Conservation (phyloP, 2,329 filamentous ascomycete genomes). For the Cladophialophora carrionii region DNA sequence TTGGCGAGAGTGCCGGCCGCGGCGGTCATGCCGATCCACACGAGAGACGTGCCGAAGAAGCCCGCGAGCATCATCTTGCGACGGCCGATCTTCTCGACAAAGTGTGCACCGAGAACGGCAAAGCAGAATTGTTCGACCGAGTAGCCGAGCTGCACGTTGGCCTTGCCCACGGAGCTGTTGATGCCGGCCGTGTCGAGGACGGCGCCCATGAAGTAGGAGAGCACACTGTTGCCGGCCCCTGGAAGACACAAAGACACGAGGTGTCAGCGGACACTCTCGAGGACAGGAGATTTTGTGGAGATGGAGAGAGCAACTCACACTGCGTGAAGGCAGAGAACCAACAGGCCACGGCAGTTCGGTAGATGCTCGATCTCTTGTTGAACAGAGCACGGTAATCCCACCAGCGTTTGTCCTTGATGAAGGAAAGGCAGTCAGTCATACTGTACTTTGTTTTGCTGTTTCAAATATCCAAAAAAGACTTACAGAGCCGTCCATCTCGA, state of each 20-base stretch:
- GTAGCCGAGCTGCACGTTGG: conserved; percentile 60
- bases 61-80: conserved; percentile 60
- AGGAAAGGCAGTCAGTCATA: conserved; percentile 4
- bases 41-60: conserved; percentile 53
- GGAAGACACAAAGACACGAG: conserved; percentile 4
- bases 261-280: background rate
- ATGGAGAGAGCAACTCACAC: conserved; percentile 36
- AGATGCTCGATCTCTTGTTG: conserved; percentile 52
- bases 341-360: conserved; percentile 57
- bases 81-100: conserved; percentile 63
- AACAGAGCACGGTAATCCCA: conserved; percentile 60
- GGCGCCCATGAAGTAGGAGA: conserved; percentile 61
- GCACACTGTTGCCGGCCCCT: conserved; percentile 41
- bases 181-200: conserved; percentile 59
- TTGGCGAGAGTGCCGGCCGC: conserved; percentile 47
- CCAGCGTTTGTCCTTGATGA: conserved; percentile 43
- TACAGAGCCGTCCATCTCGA: conserved; percentile 41
- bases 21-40: conserved; percentile 58
- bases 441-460: background rate
- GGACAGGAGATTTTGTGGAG: background rate
- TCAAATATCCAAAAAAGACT: conserved; percentile 14
- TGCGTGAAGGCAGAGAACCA: conserved; percentile 60
- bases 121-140: conserved; percentile 60
- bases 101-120: conserved; percentile 58
- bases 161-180: conserved; percentile 52